Evolutionary conservation across 306 rosid species (phyloP).

Genomic region (Prosopis cineraria): DNA sequence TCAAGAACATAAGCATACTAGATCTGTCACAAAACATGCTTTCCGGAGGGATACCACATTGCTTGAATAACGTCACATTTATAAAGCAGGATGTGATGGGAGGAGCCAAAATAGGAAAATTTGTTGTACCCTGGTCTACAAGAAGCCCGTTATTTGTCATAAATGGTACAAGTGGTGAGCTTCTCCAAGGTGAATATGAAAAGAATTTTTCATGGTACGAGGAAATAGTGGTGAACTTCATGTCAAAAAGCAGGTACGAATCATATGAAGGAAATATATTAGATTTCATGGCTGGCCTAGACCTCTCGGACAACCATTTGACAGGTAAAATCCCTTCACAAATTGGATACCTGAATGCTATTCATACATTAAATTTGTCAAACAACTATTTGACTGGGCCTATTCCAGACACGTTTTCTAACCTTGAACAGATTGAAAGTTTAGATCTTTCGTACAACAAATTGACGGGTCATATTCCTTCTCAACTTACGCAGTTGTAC

Average conservation of each 20-base stretch:
- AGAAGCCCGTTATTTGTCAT: background rate
- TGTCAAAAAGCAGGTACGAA: constrained; percentile 14
- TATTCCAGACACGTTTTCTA: background rate
- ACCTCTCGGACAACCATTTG: constrained; percentile 11
- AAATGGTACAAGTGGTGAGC: too few species aligned
- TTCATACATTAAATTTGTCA: background rate
- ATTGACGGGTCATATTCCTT: background rate
- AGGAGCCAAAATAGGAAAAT: background rate
- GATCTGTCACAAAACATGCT: too few species aligned
- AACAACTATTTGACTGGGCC: background rate
- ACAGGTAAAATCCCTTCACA: background rate
- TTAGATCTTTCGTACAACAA: background rate
- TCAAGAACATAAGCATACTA: background rate
- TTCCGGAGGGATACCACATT: background rate
- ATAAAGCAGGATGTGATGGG: background rate
- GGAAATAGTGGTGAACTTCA: background rate
- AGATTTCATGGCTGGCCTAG: constrained; percentile 29
- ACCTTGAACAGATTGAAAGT: background rate
- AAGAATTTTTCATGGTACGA: too few species aligned
- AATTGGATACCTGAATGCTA: background rate
- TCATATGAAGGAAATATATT: too few species aligned
- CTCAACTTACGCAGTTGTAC: background rate
- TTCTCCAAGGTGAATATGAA: background rate
- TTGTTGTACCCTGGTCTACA: background rate
- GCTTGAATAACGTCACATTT: background rate